A percentile compares a stretch with the other conserved stretches of the same genome.
Conservation (phyloP, 2,329 filamentous ascomycete species). For the Exophiala alcalophila region DNA sequence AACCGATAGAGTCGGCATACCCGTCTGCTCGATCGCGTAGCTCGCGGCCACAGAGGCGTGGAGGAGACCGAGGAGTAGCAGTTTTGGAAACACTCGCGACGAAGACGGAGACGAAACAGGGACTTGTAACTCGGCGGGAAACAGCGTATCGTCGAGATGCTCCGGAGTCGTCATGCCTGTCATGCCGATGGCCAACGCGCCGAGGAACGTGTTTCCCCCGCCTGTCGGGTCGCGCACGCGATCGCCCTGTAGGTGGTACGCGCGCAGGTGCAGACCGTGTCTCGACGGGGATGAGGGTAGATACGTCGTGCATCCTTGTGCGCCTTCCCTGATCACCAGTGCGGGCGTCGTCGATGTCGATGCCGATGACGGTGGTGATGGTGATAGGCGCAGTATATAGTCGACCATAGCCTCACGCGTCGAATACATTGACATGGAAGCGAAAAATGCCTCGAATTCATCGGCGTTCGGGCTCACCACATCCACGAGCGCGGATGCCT, state of each 20-base stretch:
- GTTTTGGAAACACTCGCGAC: conserved; percentile 22
- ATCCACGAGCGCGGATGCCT: conserved; percentile 55
- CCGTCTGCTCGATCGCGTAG: conserved; percentile 92
- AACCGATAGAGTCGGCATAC: conserved; percentile 62
- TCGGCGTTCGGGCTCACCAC: conserved; percentile 77
- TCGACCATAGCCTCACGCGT: conserved; percentile 33
- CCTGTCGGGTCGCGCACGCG: conserved; percentile 86
- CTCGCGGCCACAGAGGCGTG: conserved; percentile 83
- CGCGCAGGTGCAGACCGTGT: conserved; percentile 65
- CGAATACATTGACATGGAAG: conserved; percentile 31
- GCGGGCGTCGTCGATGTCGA: too few relatives aligned
- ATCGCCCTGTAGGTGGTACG: conserved; percentile 58
- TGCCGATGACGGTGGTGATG: too few relatives aligned
- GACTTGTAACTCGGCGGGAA: neutral
- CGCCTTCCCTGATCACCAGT: conserved; percentile 56
- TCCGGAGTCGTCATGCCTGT: conserved; percentile 31
- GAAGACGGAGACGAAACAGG: too few relatives aligned
- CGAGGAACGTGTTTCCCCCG: conserved; percentile 80
- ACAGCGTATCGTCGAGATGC: conserved; percentile 33
- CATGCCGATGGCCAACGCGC: conserved; percentile 57
- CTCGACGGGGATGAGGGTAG: conserved; percentile 31
- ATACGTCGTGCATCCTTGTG: conserved; percentile 56
- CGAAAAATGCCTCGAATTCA: conserved; percentile 85
- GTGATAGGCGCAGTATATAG: too few relatives aligned
- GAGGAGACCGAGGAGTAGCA: conserved; percentile 66